Evolutionary conservation across 192 early-diverging fungal species (phyloP).

Genomic region (Coemansia sp.): DNA sequence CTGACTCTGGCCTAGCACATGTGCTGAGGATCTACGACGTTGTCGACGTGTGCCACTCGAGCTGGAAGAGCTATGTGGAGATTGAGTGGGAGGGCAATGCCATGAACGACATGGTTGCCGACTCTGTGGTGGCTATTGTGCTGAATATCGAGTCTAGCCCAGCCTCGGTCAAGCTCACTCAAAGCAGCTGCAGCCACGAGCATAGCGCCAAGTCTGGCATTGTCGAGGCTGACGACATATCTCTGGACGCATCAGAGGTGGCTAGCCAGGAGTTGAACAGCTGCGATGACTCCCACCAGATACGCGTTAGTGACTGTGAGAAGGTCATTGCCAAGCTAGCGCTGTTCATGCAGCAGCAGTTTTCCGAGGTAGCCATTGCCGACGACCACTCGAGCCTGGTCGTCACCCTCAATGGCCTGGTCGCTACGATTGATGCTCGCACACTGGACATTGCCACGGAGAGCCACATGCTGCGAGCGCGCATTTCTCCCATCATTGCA

Average conservation of each 20-base stretch:
- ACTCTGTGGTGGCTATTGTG: conserved; percentile 86
- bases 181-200: conserved; percentile 33
- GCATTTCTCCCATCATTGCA: conserved; percentile 37
- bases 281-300: conserved; percentile 5
- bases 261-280: not conserved
- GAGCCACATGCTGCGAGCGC: conserved; percentile 35
- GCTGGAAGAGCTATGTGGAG: conserved; percentile 58
- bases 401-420: conserved; percentile 31
- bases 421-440: conserved; percentile 20
- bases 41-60: conserved; percentile 71
- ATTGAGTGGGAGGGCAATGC: conserved; percentile 92
- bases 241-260: not conserved
- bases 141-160: conserved; percentile 84
- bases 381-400: conserved; percentile 19
- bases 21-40: conserved; percentile 69
- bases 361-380: conserved; percentile 25
- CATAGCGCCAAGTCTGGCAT: not conserved
- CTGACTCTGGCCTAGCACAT: conserved; percentile 22
- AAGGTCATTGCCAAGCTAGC: conserved; percentile 28
- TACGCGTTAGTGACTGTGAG: conserved; percentile 23
- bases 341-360: conserved; percentile 52
- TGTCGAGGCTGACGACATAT: conserved; percentile 3
- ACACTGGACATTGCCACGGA: conserved; percentile 42
- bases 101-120: conserved; percentile 96
- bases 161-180: conserved; percentile 79